Conservation (phyloP, 345 rosid species). For the Linum lewisii region DNA sequence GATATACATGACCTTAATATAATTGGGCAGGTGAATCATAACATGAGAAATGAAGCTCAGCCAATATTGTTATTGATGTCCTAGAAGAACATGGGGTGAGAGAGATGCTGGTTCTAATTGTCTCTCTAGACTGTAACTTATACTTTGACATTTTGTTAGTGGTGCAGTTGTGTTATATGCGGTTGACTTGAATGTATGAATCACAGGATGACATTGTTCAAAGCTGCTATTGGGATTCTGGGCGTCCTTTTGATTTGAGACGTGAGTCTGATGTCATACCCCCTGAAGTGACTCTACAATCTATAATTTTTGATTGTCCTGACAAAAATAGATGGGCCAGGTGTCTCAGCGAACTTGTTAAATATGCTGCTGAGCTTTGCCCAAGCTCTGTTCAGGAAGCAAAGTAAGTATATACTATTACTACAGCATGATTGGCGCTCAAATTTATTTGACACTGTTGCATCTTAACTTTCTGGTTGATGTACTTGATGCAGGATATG, state of each 20-base stretch:
- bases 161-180: background rate
- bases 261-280: slow-evolving; percentile 89
- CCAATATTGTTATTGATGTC: slow-evolving; percentile 91
- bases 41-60: slow-evolving; percentile 59
- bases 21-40: slow-evolving; percentile 50
- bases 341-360: slow-evolving; percentile 89
- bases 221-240: slow-evolving; percentile 92
- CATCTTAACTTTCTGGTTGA: too few species aligned
- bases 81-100: slow-evolving; percentile 97
- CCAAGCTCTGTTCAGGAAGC: slow-evolving; percentile 90
- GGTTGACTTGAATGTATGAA: background rate
- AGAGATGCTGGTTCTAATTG: slow-evolving; percentile 5
- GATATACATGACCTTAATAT: slow-evolving; percentile 59
- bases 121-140: slow-evolving; percentile 11
- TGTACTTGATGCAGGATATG: background rate
- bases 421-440: background rate
- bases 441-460: background rate
- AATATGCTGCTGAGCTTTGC: slow-evolving; percentile 93
- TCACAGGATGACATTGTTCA: slow-evolving; percentile 95
- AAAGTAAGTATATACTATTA: slow-evolving; percentile 48
- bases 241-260: slow-evolving; percentile 83
- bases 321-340: slow-evolving; percentile 97
- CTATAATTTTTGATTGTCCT: slow-evolving; percentile 89
- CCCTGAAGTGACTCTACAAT: slow-evolving; percentile 86
- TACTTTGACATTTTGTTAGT: slow-evolving; percentile 1